Conservation (phyloP, 2,329 filamentous ascomycete species). For the Plenodomus tracheiphilus region DNA sequence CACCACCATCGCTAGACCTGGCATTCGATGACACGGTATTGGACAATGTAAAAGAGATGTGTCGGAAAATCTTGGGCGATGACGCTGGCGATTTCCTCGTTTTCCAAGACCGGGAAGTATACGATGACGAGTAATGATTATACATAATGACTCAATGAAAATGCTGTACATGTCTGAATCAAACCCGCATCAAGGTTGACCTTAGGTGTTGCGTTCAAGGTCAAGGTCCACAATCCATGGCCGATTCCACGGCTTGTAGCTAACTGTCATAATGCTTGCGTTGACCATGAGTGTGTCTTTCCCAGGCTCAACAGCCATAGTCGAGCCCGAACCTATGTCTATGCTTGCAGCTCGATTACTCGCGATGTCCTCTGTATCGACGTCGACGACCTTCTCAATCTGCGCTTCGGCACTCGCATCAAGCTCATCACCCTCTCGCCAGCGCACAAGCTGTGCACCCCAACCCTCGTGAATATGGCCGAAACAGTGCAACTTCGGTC, state of each 20-base stretch:
- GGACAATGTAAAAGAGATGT: slow-evolving; percentile 68
- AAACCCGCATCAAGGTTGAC: not conserved
- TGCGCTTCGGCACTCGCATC: slow-evolving; percentile 22
- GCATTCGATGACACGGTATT: slow-evolving; percentile 74
- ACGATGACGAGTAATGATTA: slow-evolving; percentile 56
- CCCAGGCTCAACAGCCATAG: slow-evolving; percentile 46
- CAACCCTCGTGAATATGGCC: slow-evolving; percentile 64
- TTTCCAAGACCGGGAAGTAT: slow-evolving; percentile 75
- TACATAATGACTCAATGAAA: not conserved
- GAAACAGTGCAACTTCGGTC: slow-evolving; percentile 62
- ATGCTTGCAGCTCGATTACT: slow-evolving; percentile 32
- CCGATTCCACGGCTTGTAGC: slow-evolving; percentile 54
- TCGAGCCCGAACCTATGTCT: slow-evolving; percentile 33
- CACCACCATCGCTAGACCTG: slow-evolving; percentile 64
- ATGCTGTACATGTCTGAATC: not conserved
- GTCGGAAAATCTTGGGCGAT: slow-evolving; percentile 64
- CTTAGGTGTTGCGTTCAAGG: slow-evolving; percentile 17
- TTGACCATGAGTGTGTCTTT: slow-evolving; percentile 62
- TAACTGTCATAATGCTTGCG: slow-evolving; percentile 58
- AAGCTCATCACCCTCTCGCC: slow-evolving; percentile 35
- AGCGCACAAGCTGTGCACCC: slow-evolving; percentile 43
- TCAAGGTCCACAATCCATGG: slow-evolving; percentile 62
- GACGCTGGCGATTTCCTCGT: slow-evolving; percentile 68
- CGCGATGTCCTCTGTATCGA: slow-evolving; percentile 20
- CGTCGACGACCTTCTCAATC: slow-evolving; percentile 19